Base-by-base conservation (phyloP, 176 grass and related monocot species). In the Avena atlantica region DNA sequence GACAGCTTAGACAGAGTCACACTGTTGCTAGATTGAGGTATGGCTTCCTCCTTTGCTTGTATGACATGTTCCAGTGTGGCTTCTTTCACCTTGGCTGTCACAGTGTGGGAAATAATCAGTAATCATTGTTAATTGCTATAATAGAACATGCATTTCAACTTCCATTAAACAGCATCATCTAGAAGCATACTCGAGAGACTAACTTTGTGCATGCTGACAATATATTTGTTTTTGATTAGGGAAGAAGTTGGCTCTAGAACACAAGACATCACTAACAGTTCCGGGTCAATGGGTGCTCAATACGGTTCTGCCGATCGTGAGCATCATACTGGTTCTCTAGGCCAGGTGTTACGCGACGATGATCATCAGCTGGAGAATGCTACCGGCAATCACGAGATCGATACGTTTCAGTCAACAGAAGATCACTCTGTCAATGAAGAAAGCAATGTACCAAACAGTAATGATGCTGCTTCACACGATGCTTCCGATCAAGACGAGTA, bases 11-110 rank as follows among this genome's bases (percentile, higher is more conserved):
- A 84, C 95, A 87, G 79, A 83, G 31, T 5, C 83, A 90, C 76
- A 71, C 83, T 34, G 93, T 91, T 61, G 83, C 89, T 88, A 85
- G 87, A 92, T 80, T 93, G 80, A 97, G 95, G 95, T 97, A 91
- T 71, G 86, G 13, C 79, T 91, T 87, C 79, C 90, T 87, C 20
- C 60, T 78, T 77, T 66, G 27, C 60, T n/a, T 42, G 20, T 79
- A 66, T 57, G 48, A 42, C 79, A 63, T 63, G n/a, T 12, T 23
- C 59, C 23, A 59, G 2, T 58, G 6, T 59, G 20, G 9, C 23
- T 24, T 23, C 78, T 9, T 27, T 75, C 20, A 23, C 80, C 69
- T 65, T 84, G 70, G 37, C 49, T 69, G 76, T 85, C 56, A 69
- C 58, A 60, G 12, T n/a, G 12, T 76, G 31, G 36, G 14, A 56